phyloP scores from a whole-genome alignment of 2,329 filamentous ascomycete species.

The Dothiorella sarmentorum region DNA sequence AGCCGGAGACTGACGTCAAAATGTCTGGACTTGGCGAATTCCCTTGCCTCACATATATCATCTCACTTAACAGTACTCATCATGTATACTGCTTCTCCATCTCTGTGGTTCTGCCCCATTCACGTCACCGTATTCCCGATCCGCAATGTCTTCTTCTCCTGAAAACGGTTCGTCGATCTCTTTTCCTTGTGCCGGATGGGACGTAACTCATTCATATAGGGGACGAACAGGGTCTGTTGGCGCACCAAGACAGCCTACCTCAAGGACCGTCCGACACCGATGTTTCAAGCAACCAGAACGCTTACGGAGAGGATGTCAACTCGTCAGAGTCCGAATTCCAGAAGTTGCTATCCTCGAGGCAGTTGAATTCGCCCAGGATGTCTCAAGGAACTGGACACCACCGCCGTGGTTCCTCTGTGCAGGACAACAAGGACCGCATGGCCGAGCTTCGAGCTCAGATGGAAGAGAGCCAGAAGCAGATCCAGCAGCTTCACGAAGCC shows the following conservation, averaged over 20 bases:
- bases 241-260: neutral
- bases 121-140: too few relatives aligned
- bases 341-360: neutral
- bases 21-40: neutral
- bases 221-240: neutral
- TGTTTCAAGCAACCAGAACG: neutral
- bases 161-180: neutral
- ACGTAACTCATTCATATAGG: neutral
- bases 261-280: neutral
- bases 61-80: neutral
- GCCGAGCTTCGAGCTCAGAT: neutral
- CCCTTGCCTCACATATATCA: neutral
- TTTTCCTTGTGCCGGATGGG: neutral
- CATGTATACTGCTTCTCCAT: too few relatives aligned
- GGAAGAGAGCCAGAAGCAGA: slow-evolving; percentile 11
- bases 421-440: neutral
- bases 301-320: neutral
- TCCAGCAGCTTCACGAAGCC: slow-evolving; percentile 3
- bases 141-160: neutral
- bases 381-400: neutral
- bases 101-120: too few relatives aligned
- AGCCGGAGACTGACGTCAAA: neutral
- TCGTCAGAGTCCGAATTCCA: neutral
- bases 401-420: neutral
- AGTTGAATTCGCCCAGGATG: neutral